Percentiles rank a stretch among this genome's conserved stretches.
Evolutionary conservation across 768 basidiomycete species (phyloP).

Genomic region (Russula ochroleuca): DNA sequence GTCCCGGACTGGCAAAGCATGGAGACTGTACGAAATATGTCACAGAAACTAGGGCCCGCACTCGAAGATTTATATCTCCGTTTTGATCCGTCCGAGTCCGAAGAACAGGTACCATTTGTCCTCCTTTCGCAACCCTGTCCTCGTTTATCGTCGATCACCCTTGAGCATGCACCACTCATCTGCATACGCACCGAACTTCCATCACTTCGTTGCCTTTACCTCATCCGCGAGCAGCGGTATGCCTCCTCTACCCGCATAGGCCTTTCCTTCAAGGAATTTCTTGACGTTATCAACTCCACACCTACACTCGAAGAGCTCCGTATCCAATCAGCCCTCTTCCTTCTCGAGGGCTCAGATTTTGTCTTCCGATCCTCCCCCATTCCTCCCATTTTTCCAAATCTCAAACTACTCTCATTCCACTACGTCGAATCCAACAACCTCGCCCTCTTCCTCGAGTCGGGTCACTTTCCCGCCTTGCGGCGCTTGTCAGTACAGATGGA

Average conservation of each 20-base stretch:
- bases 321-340: slow-evolving; percentile 31
- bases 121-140: slow-evolving; percentile 32
- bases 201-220: slow-evolving; percentile 28
- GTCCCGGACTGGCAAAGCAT: slow-evolving; percentile 33
- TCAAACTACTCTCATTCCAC: slow-evolving; percentile 29
- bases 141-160: slow-evolving; percentile 29
- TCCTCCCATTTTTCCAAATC: slow-evolving; percentile 26
- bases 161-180: slow-evolving; percentile 34
- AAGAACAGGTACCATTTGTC: slow-evolving; percentile 30
- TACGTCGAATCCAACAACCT: slow-evolving; percentile 33
- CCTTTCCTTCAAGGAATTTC: slow-evolving; percentile 32
- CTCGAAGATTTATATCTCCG: slow-evolving; percentile 34
- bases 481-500: slow-evolving; percentile 33
- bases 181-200: slow-evolving; percentile 31
- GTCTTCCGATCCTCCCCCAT: slow-evolving; percentile 29
- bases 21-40: slow-evolving; percentile 29
- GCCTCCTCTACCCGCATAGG: slow-evolving; percentile 28
- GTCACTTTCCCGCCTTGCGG: slow-evolving; percentile 28
- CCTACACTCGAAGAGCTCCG: slow-evolving; percentile 31
- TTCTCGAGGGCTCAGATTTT: slow-evolving; percentile 30
- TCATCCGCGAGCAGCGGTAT: slow-evolving; percentile 33
- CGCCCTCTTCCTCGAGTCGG: slow-evolving; percentile 33
- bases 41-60: slow-evolving; percentile 29
- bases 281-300: slow-evolving; percentile 22
- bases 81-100: slow-evolving; percentile 31